phyloP scores from a whole-genome alignment of 345 rosid species.

The Pugionium dolabratum region DNA sequence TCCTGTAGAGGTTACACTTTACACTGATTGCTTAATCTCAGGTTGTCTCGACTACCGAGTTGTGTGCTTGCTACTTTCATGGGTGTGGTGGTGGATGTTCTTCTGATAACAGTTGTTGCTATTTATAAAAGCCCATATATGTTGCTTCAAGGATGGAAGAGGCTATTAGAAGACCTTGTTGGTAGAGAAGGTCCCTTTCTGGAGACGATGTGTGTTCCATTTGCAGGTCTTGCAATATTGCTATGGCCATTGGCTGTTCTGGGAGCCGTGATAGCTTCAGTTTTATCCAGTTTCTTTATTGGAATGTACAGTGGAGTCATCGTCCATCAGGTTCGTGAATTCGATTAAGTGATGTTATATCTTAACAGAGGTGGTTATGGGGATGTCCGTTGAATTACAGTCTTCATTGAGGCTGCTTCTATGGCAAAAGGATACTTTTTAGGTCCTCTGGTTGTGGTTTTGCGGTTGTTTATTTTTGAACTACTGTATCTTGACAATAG shows the following conservation, averaged over 20 bases:
- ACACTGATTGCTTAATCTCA: conserved; percentile 18
- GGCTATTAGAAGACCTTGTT: conserved; percentile 79
- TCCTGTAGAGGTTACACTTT: not conserved
- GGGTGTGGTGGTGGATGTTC: conserved; percentile 62
- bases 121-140: conserved; percentile 82
- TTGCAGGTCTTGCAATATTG: conserved; percentile 80
- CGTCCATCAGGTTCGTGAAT: conserved; percentile 64
- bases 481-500: not conserved
- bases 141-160: conserved; percentile 85
- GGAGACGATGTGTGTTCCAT: conserved; percentile 87
- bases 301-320: conserved; percentile 69
- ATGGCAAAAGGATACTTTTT: not conserved
- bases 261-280: conserved; percentile 58
- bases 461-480: not conserved
- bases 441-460: conserved; percentile 2
- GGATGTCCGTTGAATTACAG: no score
- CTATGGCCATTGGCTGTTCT: conserved; percentile 86
- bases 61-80: conserved; percentile 61
- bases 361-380: not conserved
- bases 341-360: not conserved
- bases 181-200: conserved; percentile 91
- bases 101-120: conserved; percentile 61
- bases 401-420: no score
- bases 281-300: conserved; percentile 64
- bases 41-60: conserved; percentile 68